Evolutionary conservation across 148 eudicot genomes (phyloP), one percentile per base, ranked within the genome.

Genomic region (Diospyros kaki): DNA sequence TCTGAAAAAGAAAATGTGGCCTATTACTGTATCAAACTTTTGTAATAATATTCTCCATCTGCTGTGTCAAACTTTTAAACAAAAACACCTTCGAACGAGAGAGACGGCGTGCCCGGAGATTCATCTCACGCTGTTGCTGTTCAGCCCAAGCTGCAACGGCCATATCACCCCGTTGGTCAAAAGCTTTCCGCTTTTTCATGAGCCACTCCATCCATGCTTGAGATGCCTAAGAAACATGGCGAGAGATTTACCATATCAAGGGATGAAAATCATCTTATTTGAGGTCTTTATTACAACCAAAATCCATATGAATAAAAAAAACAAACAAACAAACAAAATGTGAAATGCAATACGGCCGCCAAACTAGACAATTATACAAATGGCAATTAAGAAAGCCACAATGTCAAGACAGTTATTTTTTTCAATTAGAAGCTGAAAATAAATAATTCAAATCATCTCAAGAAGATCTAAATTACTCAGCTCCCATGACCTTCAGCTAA

Each of bases 151-250:
- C 96, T 45, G 96, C 93, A 83, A 94, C 87, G 17, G 98, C 97
- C 97, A 92, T 90, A 76, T 94, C 98, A 79, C 98, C 97, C 60
- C 97, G 86, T 81, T 92, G 98, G 78, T 94, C 91, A 81, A 94
- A 94, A 55, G 98, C 97, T 82, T 87, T 92, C 50, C 96, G 81
- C 80, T 94, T 94, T 78, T 92, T 94, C 75, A 92, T 86, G 12
- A 94, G 87, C 98, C 97, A 94, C 41, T 94, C 97, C 93, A 90
- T 89, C 98, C 97, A 92, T 60, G 98, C 97, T 92, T 94, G 82
- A 71, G 97, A 92, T 75, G 98, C 98, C 98, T 94, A 76, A 66
- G 56, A 79, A 13, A 60, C 28, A 68, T 17, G 39, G 71, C 68
- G 43, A 64, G 40, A n/a, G 13, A 66, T 28, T 28, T 28, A 28